These are phyloP conservation scores for Medicago ruthenica DNA, from an alignment of 306 rosid species.

Conservation along the genomic window DNA sequence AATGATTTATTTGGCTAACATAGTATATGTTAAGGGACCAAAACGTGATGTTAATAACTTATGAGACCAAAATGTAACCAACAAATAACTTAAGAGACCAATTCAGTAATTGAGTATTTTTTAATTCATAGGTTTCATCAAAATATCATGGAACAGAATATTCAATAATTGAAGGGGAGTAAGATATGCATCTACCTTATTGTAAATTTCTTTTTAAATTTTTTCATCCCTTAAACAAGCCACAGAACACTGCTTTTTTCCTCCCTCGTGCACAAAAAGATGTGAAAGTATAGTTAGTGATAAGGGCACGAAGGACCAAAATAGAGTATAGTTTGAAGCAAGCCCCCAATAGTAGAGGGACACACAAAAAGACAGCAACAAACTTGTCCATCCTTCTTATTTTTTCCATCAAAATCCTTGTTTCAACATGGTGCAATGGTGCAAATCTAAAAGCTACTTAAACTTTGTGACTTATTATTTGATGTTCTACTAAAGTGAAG, in stretches of 20 bases:
- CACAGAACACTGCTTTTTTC: not conserved
- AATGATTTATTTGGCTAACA: too few relatives aligned
- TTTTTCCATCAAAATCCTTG: not conserved
- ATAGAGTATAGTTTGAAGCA: conserved; percentile 17
- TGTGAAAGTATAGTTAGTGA: not conserved
- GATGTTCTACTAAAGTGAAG: conserved; percentile 66
- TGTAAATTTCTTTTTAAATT: too few relatives aligned
- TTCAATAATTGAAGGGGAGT: too few relatives aligned
- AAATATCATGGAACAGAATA: too few relatives aligned
- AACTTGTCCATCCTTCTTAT: conserved; percentile 33
- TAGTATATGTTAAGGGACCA: too few relatives aligned
- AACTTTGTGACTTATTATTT: conserved; percentile 45
- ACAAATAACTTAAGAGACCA: too few relatives aligned
- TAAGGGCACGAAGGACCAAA: conserved; percentile 37
- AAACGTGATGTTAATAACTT: too few relatives aligned
- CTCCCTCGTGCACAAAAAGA: conserved; percentile 19
- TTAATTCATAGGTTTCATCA: too few relatives aligned
- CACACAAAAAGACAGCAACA: conserved; percentile 37
- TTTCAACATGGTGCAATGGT: conserved; percentile 38
- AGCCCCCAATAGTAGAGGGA: conserved; percentile 39
- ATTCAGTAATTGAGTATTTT: too few relatives aligned
- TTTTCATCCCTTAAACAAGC: not conserved
- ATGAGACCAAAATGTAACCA: too few relatives aligned
- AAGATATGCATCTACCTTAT: too few relatives aligned
- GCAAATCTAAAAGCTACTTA: conserved; percentile 37